These are phyloP conservation scores for Mycena amicta DNA, from an alignment of 768 basidiomycete species.

Conservation along the genomic window DNA sequence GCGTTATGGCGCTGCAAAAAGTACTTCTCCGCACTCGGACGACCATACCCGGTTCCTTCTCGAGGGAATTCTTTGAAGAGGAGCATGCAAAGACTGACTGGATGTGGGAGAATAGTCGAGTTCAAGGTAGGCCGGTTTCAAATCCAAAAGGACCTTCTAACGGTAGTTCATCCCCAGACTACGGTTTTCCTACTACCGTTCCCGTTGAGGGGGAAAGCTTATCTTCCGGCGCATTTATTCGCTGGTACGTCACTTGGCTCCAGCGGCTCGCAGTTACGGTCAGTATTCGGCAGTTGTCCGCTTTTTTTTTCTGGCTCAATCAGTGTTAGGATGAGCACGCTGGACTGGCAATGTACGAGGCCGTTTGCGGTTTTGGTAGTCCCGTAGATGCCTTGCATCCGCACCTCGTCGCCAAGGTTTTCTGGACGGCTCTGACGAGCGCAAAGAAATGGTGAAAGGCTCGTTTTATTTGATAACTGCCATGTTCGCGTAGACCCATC, in stretches of 20 bases:
- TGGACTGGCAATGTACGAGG: not conserved
- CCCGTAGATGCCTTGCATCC: not conserved
- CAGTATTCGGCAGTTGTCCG: no score
- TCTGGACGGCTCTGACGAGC: not conserved
- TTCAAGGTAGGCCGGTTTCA: conserved; percentile 6
- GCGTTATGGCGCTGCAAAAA: not conserved
- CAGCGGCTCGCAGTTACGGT: not conserved
- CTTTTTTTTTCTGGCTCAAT: not conserved
- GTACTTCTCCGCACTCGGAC: not conserved
- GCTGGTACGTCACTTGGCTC: conserved; percentile 9
- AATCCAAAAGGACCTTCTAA: no score
- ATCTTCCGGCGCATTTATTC: conserved; percentile 1
- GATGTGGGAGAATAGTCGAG: conserved; percentile 9
- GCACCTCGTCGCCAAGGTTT: not conserved
- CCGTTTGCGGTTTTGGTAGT: not conserved
- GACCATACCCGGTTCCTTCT: not conserved
- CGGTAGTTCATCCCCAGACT: conserved; percentile 14
- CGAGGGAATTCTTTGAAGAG: conserved; percentile 4
- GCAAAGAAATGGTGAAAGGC: not conserved
- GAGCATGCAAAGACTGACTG: not conserved
- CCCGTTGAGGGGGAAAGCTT: conserved; percentile 18
- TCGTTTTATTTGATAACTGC: no score
- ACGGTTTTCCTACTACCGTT: conserved; percentile 15
- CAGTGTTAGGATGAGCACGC: not conserved
- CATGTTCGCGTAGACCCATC: no score